Evolutionary conservation across 2,329 filamentous ascomycete species (phyloP), one percentile per base, ranked within the genome.

Genomic region (Fusarium pseudograminearum): DNA sequence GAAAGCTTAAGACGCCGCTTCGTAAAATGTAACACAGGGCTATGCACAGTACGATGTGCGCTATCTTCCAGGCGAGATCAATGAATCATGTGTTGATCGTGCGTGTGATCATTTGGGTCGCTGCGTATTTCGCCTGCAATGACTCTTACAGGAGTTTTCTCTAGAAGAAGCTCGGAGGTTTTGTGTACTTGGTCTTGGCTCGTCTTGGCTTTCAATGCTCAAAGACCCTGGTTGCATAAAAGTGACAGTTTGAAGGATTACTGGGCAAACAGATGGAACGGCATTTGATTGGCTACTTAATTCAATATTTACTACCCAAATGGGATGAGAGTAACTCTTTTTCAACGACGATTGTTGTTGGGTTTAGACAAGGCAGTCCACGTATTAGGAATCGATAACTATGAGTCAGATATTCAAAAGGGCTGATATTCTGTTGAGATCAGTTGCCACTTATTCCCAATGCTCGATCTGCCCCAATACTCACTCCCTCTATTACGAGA

Each of bases 141-240:
- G 59, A 31, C 24, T 38, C 24, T 31, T 56, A 20, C 33, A 40
- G 26, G 15, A 18, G 7, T 52, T 30, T 24, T 20, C 18, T 52
- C 15, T 30, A 16, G 16, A 16, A 38, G n/a, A 26, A 16, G 24
- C 18, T n/a, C 18, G 48, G n/a, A 28, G 41, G 40, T 48, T 65
- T 45, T 65, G 8, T 33, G 26, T 47, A 45, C 41, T 60, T 46
- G 15, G 45, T 47, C 50, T 50, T 53, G 40, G 53, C 60, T 51
- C 5, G 44, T 41, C 63, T 62, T 59, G 64, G 65, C 57, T 53
- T 53, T 52, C 20, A 31, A 53, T 58, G 33, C 46, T 48, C 28
- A 41, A 41, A 28, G 38, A 69, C 48, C 66, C 67, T 70, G 67
- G 67, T 38, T 61, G 63, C 67, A 69, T 69, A 44, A 54, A 54